These are phyloP conservation scores for Leishmania martiniquensis DNA, from an alignment of 208 protist genomes.

Conservation along the genomic window DNA sequence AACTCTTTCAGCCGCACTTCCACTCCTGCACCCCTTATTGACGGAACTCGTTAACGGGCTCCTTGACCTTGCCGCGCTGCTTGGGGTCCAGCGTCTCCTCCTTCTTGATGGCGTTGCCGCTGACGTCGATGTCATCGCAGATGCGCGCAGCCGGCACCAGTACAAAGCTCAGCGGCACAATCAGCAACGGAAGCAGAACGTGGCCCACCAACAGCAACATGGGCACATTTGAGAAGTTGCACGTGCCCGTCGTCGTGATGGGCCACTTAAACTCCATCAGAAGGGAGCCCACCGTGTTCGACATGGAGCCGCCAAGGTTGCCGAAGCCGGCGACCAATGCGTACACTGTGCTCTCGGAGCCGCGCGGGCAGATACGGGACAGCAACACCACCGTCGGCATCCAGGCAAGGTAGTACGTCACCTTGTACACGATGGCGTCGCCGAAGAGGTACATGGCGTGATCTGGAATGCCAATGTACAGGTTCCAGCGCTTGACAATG, in stretches of 20 bases:
- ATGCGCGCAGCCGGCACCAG: slow-evolving; percentile 74
- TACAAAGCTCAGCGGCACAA: slow-evolving; percentile 71
- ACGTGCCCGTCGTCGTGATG: slow-evolving; percentile 43
- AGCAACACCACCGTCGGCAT: slow-evolving; percentile 86
- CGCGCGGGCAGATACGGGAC: slow-evolving; percentile 82
- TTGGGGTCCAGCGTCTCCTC: slow-evolving; percentile 8
- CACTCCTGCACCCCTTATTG: slow-evolving; percentile 9
- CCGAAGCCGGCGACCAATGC: slow-evolving; percentile 84
- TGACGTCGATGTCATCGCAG: slow-evolving; percentile 63
- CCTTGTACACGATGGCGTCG: slow-evolving; percentile 70
- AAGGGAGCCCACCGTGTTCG: slow-evolving; percentile 52
- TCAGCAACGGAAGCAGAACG: slow-evolving; percentile 58
- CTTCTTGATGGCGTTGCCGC: slow-evolving; percentile 42
- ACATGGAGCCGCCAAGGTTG: slow-evolving; percentile 70
- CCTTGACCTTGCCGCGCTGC: slow-evolving; percentile 6
- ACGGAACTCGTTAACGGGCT: slow-evolving; percentile 19
- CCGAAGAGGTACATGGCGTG: slow-evolving; percentile 77
- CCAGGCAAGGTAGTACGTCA: slow-evolving; percentile 75
- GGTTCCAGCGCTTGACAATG: slow-evolving; percentile 82
- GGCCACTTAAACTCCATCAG: slow-evolving; percentile 69
- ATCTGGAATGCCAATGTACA: slow-evolving; percentile 55
- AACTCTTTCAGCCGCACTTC: neutral
- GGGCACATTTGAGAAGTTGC: slow-evolving; percentile 75
- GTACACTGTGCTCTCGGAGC: slow-evolving; percentile 83
- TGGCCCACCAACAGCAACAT: slow-evolving; percentile 72